phyloP scores from a whole-genome alignment of 495 filamentous ascomycete genomes.

The Talaromyces thailandensis region DNA sequence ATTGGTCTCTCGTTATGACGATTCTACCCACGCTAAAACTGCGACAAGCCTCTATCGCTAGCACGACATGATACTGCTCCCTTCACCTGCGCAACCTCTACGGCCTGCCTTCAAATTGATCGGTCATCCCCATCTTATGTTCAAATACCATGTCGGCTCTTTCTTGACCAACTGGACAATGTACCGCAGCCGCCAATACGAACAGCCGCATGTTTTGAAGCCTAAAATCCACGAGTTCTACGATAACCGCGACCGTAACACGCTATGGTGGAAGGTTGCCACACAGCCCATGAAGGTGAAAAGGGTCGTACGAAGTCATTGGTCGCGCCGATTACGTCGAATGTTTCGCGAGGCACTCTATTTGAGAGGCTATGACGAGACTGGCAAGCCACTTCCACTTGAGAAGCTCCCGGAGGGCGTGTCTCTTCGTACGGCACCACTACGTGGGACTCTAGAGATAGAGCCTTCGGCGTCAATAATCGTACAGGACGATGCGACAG shows the following conservation, averaged over 20 bases:
- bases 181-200: neutral
- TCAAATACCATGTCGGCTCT: neutral
- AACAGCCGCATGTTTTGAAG: slow-evolving; percentile 3
- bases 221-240: slow-evolving; percentile 31
- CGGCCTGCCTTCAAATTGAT: neutral
- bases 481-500: neutral
- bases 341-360: slow-evolving; percentile 49
- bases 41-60: neutral
- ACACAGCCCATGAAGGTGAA: slow-evolving; percentile 19
- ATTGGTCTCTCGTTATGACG: neutral
- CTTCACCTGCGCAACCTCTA: neutral
- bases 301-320: slow-evolving; percentile 45
- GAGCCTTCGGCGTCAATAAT: neutral
- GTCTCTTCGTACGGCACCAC: neutral
- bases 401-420: neutral
- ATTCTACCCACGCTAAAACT: neutral
- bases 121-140: neutral
- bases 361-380: slow-evolving; percentile 43
- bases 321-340: slow-evolving; percentile 35
- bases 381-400: slow-evolving; percentile 27
- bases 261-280: slow-evolving; percentile 42
- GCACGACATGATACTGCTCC: neutral
- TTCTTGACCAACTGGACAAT: neutral
- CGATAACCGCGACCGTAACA: slow-evolving; percentile 21
- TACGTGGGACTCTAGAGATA: slow-evolving; percentile 5